Conservation (phyloP, 106 monocot genomes). For the Phalaenopsis equestris region DNA sequence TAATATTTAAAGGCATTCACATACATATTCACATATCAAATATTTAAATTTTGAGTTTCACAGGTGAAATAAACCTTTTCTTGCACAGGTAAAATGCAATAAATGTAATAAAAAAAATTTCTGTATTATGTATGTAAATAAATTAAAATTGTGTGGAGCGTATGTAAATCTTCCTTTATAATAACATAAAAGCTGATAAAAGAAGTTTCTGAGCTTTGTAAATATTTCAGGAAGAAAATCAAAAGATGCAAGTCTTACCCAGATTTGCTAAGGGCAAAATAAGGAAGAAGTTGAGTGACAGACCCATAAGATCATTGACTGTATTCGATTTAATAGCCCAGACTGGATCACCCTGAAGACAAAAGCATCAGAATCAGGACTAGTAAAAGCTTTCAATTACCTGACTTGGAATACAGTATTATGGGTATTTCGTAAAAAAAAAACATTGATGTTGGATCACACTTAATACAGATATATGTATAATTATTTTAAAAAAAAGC, state of each 20-base stretch:
- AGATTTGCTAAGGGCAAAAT: conserved; percentile 54
- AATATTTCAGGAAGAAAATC: background rate
- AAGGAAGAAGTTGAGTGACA: conserved; percentile 95
- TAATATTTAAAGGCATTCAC: too few relatives aligned
- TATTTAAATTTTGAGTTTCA: too few relatives aligned
- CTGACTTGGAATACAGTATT: background rate
- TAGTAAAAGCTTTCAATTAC: background rate
- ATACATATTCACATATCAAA: too few relatives aligned
- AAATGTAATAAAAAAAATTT: too few relatives aligned
- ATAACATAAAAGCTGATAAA: background rate
- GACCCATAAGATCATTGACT: conserved; percentile 51
- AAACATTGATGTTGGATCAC: background rate
- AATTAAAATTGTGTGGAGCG: too few relatives aligned
- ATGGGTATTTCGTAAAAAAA: background rate
- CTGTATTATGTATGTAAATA: too few relatives aligned
- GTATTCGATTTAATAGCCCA: conserved; percentile 72
- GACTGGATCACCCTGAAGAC: conserved; percentile 77
- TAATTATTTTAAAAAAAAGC: background rate
- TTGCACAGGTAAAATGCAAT: too few relatives aligned
- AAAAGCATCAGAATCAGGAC: background rate
- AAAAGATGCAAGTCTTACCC: conserved; percentile 25
- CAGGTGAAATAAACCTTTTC: too few relatives aligned
- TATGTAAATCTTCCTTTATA: background rate
- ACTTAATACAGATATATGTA: background rate
- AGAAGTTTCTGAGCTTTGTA: background rate